Evolutionary conservation across 1,139 yeast genomes (phyloP).

Genomic region (Kodamaea alishanica): DNA sequence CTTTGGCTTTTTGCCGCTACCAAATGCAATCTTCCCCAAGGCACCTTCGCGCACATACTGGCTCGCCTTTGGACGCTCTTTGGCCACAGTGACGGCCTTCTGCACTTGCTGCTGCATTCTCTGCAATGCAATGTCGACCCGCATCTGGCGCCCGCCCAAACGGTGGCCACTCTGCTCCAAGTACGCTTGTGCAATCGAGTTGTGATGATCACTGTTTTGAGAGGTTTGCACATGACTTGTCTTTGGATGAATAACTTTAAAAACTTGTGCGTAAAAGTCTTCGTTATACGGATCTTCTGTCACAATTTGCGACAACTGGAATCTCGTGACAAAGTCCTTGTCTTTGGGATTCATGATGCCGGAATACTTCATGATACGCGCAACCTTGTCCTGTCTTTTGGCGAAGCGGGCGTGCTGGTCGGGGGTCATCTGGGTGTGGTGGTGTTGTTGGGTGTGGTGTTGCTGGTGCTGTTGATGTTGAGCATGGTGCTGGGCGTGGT

Average conservation of each 20-base stretch:
- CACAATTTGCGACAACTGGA: slow-evolving; percentile 92
- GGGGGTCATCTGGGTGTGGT: slow-evolving; percentile 32
- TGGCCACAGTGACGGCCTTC: slow-evolving; percentile 92
- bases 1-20: slow-evolving; percentile 84
- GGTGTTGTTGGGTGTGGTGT: slow-evolving; percentile 10
- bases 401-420: slow-evolving; percentile 54
- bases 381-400: slow-evolving; percentile 74
- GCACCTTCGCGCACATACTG: slow-evolving; percentile 83
- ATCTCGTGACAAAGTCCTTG: slow-evolving; percentile 89
- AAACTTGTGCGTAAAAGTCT: slow-evolving; percentile 94
- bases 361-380: slow-evolving; percentile 74
- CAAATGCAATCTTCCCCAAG: slow-evolving; percentile 79
- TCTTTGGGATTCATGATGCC: slow-evolving; percentile 97
- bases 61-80: slow-evolving; percentile 77
- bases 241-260: slow-evolving; percentile 73
- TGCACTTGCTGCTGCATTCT: slow-evolving; percentile 99
- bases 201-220: slow-evolving; percentile 43
- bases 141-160: slow-evolving; percentile 79
- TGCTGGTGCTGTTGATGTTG: slow-evolving; percentile 9
- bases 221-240: slow-evolving; percentile 30
- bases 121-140: slow-evolving; percentile 93
- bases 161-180: slow-evolving; percentile 91
- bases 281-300: slow-evolving; percentile 97
- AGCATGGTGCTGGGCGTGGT: slow-evolving; percentile 13
- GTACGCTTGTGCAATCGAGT: slow-evolving; percentile 89